Conservation (phyloP, 345 rosid species). For the Alliaria petiolata region DNA sequence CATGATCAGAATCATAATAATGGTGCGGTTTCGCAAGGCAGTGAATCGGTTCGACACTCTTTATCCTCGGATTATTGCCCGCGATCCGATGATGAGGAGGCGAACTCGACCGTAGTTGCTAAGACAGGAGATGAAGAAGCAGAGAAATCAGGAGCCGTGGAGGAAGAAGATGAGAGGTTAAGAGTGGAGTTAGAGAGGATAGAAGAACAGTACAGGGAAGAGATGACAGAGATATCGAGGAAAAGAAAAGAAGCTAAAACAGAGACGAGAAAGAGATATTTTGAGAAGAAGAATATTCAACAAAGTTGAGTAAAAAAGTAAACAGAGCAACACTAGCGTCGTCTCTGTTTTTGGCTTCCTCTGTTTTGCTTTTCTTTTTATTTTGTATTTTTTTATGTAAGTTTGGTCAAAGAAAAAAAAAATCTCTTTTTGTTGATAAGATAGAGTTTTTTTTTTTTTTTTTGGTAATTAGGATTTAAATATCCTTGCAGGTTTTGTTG, state of each 20-base stretch:
- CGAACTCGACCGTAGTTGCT: not conserved
- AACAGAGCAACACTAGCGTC: not conserved
- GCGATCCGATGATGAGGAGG: constrained; percentile 14
- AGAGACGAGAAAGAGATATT: constrained; percentile 34
- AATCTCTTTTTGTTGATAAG: no score
- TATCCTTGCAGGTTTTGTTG: no score
- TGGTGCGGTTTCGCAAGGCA: not conserved
- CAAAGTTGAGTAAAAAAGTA: not conserved
- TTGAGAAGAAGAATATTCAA: not conserved
- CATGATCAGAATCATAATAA: constrained; percentile 16
- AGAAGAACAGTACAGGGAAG: constrained; percentile 53
- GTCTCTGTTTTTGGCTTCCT: not conserved
- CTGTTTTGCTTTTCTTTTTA: not conserved
- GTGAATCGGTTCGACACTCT: constrained; percentile 27
- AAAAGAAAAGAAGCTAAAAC: constrained; percentile 53
- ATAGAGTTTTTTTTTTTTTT: no score
- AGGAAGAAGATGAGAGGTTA: constrained; percentile 39
- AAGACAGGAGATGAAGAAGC: constrained; percentile 32
- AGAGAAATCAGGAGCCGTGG: constrained; percentile 31
- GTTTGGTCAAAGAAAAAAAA: not conserved
- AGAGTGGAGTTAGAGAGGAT: constrained; percentile 49
- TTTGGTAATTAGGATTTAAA: no score
- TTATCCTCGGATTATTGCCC: constrained; percentile 14
- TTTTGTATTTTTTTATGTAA: not conserved
- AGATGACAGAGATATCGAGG: constrained; percentile 47